phyloP scores from a whole-genome alignment of 73 alveolate genomes.

The Paramecium sonneborni region DNA sequence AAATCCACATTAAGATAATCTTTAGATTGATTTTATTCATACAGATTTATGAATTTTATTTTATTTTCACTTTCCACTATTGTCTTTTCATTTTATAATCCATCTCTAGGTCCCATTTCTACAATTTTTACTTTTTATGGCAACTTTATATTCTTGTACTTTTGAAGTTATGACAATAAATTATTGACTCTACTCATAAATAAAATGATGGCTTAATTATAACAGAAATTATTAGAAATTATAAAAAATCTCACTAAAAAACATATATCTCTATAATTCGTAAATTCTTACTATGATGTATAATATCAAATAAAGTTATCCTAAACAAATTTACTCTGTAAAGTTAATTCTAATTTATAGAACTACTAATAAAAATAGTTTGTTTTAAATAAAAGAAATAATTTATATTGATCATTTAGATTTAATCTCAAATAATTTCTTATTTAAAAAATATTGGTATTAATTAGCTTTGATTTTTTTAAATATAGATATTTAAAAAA shows the following conservation, averaged over 20 bases:
- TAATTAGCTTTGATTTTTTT: too few species aligned
- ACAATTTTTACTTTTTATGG: conserved; percentile 82
- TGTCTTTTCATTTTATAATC: conserved; percentile 86
- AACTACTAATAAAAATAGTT: not conserved
- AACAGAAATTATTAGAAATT: conserved; percentile 21
- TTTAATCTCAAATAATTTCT: too few species aligned
- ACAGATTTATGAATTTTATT: conserved; percentile 79
- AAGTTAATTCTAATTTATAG: not conserved
- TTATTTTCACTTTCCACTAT: conserved; percentile 79
- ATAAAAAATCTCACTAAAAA: not conserved
- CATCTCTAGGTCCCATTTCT: conserved; percentile 95
- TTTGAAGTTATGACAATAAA: not conserved
- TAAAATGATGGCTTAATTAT: not conserved
- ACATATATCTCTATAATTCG: not conserved
- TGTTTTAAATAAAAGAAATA: not conserved
- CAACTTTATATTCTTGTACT: conserved; percentile 12
- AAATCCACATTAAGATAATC: conserved; percentile 56
- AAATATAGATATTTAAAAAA: too few species aligned
- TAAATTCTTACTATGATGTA: conserved; percentile 23
- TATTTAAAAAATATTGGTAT: too few species aligned
- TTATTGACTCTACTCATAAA: not conserved
- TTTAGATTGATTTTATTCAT: conserved; percentile 66
- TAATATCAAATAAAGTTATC: not conserved
- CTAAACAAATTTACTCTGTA: conserved; percentile 30
- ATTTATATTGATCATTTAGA: too few species aligned